A percentile compares a stretch with the other conserved stretches of the same genome.
These are phyloP conservation scores for Theobroma cacao DNA, from an alignment of 345 rosid species.

Conservation along the genomic window DNA sequence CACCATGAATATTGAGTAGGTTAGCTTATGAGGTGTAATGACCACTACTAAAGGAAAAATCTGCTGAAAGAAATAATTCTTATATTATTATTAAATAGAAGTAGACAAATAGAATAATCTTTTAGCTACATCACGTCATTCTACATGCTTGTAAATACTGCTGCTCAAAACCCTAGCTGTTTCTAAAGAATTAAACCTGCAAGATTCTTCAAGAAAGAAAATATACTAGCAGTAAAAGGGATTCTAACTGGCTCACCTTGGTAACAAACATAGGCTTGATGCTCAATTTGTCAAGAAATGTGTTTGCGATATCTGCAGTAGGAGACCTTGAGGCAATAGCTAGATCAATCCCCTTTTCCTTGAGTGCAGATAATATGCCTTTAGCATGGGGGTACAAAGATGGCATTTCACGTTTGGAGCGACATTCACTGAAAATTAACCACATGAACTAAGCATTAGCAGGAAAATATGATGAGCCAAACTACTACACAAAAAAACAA, in stretches of 20 bases:
- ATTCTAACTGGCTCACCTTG: conserved; percentile 38
- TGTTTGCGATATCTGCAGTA: conserved; percentile 61
- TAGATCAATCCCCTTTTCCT: conserved; percentile 67
- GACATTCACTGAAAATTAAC: conserved; percentile 51
- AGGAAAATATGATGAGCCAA: background rate
- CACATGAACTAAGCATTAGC: background rate
- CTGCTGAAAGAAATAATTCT: background rate
- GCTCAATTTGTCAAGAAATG: conserved; percentile 63
- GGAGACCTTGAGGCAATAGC: conserved; percentile 90
- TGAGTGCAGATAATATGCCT: conserved; percentile 59
- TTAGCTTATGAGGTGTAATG: background rate
- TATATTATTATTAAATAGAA: background rate
- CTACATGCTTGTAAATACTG: background rate
- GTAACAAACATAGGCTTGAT: conserved; percentile 55
- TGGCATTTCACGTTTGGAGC: conserved; percentile 69
- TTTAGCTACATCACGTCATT: background rate
- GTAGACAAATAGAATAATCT: background rate
- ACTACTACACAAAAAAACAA: background rate
- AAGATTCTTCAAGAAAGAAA: background rate
- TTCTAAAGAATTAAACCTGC: background rate
- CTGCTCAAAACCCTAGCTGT: background rate
- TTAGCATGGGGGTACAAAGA: conserved; percentile 74
- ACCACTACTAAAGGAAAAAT: background rate
- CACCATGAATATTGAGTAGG: background rate
- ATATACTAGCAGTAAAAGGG: background rate